phyloP scores from a whole-genome alignment of 257 asterid species.

The Echites panduratus region DNA sequence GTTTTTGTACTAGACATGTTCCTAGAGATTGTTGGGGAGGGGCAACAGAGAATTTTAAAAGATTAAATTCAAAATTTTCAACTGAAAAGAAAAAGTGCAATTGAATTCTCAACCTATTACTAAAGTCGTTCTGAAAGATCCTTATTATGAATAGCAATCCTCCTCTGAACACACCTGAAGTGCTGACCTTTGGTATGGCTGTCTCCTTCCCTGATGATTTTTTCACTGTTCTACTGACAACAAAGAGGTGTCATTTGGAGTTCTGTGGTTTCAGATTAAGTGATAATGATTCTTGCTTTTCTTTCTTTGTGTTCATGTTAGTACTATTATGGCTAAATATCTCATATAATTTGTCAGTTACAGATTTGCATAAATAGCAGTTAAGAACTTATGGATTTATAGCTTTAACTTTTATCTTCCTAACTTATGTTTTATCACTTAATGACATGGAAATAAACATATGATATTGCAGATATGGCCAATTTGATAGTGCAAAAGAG shows the following conservation, averaged over 20 bases:
- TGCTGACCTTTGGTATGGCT: not conserved
- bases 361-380: not conserved
- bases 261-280: not conserved
- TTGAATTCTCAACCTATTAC: not conserved
- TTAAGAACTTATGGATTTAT: not conserved
- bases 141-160: not conserved
- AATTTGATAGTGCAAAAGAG: slow-evolving; percentile 95
- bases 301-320: not conserved
- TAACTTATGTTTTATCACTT: slow-evolving; percentile 6
- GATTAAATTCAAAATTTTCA: not conserved
- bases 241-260: not conserved
- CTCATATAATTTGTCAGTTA: not conserved
- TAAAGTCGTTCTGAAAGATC: not conserved
- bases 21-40: not conserved
- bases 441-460: slow-evolving; percentile 20
- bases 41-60: no score
- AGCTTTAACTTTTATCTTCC: slow-evolving; percentile 3
- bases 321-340: not conserved
- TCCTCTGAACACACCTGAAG: not conserved
- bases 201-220: not conserved
- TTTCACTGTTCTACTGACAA: not conserved
- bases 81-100: not conserved
- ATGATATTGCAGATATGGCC: slow-evolving; percentile 74
- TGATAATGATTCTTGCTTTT: not conserved
- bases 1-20: not conserved